A percentile compares a stretch with the other conserved stretches of the same genome.
Evolutionary conservation across 2,329 filamentous ascomycete species (phyloP).

Genomic region (Thermothelomyces thermophilus): DNA sequence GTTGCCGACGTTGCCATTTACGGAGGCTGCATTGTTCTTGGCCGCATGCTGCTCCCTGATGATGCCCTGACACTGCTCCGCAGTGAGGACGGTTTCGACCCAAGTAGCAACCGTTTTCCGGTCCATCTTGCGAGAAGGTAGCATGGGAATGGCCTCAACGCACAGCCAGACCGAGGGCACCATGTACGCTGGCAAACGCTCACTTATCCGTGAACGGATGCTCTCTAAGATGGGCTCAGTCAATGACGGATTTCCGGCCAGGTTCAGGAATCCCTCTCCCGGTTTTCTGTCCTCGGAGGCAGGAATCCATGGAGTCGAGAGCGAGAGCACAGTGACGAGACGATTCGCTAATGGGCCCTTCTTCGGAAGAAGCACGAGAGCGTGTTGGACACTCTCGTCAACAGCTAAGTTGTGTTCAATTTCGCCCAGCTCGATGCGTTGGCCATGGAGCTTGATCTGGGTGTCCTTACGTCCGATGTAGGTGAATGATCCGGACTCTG

Average conservation of each 20-base stretch:
- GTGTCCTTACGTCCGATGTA: constrained; percentile 24
- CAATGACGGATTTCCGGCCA: neutral
- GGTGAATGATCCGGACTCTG: constrained; percentile 6
- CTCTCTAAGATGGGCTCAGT: constrained; percentile 18
- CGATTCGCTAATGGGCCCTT: constrained; percentile 25
- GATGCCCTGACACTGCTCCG: constrained; percentile 33
- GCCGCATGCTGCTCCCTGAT: constrained; percentile 27
- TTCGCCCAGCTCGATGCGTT: constrained; percentile 32
- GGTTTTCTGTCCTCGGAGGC: neutral
- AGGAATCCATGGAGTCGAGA: neutral
- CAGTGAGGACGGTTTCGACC: constrained; percentile 34
- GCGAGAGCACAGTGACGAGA: constrained; percentile 26
- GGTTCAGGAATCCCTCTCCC: neutral
- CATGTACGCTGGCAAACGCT: constrained; percentile 34
- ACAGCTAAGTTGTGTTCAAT: constrained; percentile 35
- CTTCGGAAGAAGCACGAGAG: constrained; percentile 19
- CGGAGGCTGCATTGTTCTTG: neutral
- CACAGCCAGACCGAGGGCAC: constrained; percentile 30
- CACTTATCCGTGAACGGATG: constrained; percentile 28
- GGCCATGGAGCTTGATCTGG: constrained; percentile 24
- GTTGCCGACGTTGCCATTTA: neutral
- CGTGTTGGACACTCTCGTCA: constrained; percentile 1
- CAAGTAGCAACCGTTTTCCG: constrained; percentile 32
- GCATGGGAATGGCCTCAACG: constrained; percentile 15
- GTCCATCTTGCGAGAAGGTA: constrained; percentile 27